Evolutionary conservation across 2,329 filamentous ascomycete genomes (phyloP).

Genomic region (Neospermospora avenae): DNA sequence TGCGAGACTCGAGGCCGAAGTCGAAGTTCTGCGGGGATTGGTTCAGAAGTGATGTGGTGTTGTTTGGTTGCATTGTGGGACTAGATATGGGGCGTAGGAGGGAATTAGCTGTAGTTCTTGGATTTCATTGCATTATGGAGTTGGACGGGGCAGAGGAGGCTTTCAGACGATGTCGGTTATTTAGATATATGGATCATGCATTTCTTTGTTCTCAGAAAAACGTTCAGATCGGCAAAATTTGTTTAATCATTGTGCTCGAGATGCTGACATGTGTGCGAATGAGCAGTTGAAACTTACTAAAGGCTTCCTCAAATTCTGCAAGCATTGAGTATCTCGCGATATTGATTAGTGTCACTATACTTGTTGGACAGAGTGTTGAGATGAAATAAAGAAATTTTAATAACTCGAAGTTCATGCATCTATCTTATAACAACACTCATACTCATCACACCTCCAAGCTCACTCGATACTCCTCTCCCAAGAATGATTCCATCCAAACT

Average conservation of each 20-base stretch:
- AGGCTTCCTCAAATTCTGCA: background rate
- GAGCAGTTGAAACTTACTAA: background rate
- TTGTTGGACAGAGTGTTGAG: too few relatives aligned
- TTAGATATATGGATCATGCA: slow-evolving; percentile 9
- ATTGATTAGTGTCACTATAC: too few relatives aligned
- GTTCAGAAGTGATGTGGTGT: slow-evolving; percentile 11
- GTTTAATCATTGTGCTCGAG: slow-evolving; percentile 12
- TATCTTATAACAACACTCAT: background rate
- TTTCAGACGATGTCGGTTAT: slow-evolving; percentile 28
- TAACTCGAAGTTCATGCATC: background rate
- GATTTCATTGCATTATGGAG: background rate
- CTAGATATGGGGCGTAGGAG: background rate
- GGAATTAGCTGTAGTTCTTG: background rate
- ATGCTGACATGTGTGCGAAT: background rate
- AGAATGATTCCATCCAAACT: background rate
- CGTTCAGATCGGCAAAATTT: slow-evolving; percentile 29
- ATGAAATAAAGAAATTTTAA: too few relatives aligned
- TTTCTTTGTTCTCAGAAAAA: background rate
- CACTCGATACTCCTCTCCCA: background rate
- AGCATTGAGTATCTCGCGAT: too few relatives aligned
- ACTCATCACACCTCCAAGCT: background rate
- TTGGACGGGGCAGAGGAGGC: background rate
- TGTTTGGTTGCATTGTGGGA: background rate
- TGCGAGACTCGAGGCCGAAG: slow-evolving; percentile 63
- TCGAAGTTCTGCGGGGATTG: slow-evolving; percentile 55